Conservation (phyloP, 108 stramenopile genomes). For the Pseudonitzschia multiseries region DNA sequence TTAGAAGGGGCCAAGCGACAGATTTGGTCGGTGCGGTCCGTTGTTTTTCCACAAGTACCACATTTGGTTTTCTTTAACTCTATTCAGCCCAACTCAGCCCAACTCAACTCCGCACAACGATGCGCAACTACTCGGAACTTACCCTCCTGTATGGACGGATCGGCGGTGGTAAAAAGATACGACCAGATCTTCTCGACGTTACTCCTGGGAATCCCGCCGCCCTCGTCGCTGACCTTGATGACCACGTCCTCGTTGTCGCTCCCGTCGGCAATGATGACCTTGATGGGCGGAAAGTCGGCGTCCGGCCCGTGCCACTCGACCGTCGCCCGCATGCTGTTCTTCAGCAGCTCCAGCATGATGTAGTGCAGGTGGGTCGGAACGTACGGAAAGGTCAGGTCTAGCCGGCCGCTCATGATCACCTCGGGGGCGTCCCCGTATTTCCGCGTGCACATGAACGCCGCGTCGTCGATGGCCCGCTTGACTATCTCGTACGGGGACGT, state of each 20-base stretch:
- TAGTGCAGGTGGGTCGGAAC: conserved; percentile 92
- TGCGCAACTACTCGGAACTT: conserved; percentile 45
- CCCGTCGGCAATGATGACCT: conserved; percentile 97
- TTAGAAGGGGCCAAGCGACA: too few relatives aligned
- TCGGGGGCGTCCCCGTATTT: conserved; percentile 99
- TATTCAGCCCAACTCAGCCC: too few relatives aligned
- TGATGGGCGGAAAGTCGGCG: conserved; percentile 89
- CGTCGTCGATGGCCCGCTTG: conserved; percentile 94
- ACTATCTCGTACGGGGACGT: conserved; percentile 96
- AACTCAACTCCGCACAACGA: too few relatives aligned
- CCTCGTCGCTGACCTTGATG: conserved; percentile 98
- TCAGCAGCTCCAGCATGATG: conserved; percentile 96
- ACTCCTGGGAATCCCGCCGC: conserved; percentile 96
- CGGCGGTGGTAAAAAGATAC: conserved; percentile 92
- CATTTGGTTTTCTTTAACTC: too few relatives aligned
- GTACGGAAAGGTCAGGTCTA: conserved; percentile 95
- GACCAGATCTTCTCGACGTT: conserved; percentile 94
- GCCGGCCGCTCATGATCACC: conserved; percentile 91
- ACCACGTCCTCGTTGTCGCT: conserved; percentile 98
- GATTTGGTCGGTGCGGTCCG: too few relatives aligned
- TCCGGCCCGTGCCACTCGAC: conserved; percentile 94
- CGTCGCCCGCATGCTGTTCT: conserved; percentile 98
- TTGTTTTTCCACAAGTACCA: too few relatives aligned
- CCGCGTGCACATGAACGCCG: conserved; percentile 95
- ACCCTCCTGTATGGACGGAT: conserved; percentile 83